Evolutionary conservation across 768 basidiomycete genomes (phyloP).

Genomic region (Leccinum arenicola): DNA sequence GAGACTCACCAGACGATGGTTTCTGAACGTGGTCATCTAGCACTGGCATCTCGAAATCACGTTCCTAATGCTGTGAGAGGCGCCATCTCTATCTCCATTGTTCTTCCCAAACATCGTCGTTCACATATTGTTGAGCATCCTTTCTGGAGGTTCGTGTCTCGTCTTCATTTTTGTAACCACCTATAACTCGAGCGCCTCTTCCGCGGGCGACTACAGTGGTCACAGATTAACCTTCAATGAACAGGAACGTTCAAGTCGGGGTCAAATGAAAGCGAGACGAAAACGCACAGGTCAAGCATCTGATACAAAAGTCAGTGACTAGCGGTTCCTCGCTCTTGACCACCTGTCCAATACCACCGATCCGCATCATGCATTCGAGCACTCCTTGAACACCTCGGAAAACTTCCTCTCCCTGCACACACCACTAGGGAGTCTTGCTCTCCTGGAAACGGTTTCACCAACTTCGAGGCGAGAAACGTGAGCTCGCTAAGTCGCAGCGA

Average conservation of each 20-base stretch:
- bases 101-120: conserved; percentile 50
- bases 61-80: conserved; percentile 56
- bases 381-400: conserved; percentile 76
- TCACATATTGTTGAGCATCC: conserved; percentile 16
- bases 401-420: conserved; percentile 79
- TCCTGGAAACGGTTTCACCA: conserved; percentile 43
- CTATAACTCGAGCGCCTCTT: conserved; percentile 66
- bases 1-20: conserved; percentile 35
- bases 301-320: conserved; percentile 59
- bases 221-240: conserved; percentile 85
- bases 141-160: conserved; percentile 13
- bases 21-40: conserved; percentile 30
- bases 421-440: conserved; percentile 57
- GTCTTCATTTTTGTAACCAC: conserved; percentile 18
- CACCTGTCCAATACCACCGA: conserved; percentile 65
- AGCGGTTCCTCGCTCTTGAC: conserved; percentile 49
- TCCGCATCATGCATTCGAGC: conserved; percentile 78
- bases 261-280: not conserved
- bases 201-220: conserved; percentile 85
- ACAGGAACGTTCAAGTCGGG: not conserved
- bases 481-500: conserved; percentile 62
- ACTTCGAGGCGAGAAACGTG: conserved; percentile 54
- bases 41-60: conserved; percentile 45
- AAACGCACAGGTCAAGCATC: conserved; percentile 71
- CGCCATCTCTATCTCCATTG: conserved; percentile 73